Conservation (phyloP, 129 eudicot genomes). For the Tagetes patula region DNA sequence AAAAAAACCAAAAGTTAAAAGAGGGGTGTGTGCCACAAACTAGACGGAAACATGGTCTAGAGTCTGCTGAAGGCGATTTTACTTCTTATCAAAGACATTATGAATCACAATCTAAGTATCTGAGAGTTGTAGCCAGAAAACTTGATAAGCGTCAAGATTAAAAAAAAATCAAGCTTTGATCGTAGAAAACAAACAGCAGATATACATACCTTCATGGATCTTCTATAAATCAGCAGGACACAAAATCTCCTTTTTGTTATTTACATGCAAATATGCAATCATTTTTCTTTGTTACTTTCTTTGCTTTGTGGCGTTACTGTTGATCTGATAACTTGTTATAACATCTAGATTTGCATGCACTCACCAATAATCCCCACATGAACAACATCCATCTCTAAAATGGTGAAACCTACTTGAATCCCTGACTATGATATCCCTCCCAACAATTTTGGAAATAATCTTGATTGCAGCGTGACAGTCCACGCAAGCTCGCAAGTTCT, state of each 20-base stretch:
- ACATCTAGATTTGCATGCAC: background rate
- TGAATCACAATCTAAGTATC: background rate
- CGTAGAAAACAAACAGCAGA: background rate
- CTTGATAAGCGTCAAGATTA: no score
- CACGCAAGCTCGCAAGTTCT: conserved; percentile 71
- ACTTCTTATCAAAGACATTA: no score
- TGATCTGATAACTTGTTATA: background rate
- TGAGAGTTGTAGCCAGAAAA: no score
- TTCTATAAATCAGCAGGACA: background rate
- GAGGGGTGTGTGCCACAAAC: background rate
- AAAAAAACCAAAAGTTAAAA: background rate
- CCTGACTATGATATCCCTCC: conserved; percentile 69
- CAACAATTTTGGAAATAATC: conserved; percentile 62
- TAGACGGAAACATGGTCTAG: no score
- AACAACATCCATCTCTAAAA: conserved; percentile 67
- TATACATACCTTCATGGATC: background rate
- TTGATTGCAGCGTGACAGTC: conserved; percentile 94
- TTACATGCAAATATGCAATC: conserved; percentile 3
- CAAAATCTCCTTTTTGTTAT: background rate
- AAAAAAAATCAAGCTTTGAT: background rate
- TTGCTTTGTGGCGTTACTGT: background rate
- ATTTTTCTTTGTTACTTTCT: conserved; percentile 14
- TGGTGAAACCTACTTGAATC: conserved; percentile 84
- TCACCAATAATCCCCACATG: conserved; percentile 92
- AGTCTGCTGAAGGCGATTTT: no score